Conservation (phyloP, 257 asterid genomes). For the Nicotiana paniculata region DNA sequence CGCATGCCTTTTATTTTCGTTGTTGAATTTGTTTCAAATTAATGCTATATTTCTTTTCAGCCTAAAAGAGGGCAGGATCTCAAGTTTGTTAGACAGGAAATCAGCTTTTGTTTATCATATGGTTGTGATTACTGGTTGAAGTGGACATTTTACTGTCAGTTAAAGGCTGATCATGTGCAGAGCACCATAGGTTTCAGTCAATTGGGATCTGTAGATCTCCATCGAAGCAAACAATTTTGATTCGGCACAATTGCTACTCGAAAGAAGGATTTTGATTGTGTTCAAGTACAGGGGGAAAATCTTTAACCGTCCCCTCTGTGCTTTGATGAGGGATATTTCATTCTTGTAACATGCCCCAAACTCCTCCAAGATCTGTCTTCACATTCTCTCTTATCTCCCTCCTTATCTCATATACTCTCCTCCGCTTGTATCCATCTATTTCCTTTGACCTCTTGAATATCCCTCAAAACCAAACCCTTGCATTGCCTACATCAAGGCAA, state of each 20-base stretch:
- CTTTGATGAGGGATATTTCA: conserved; percentile 14
- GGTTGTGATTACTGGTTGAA: neutral
- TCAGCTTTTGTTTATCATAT: neutral
- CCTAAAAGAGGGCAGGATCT: neutral
- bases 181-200: neutral
- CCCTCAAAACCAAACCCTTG: neutral
- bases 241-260: neutral
- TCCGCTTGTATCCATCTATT: conserved; percentile 9
- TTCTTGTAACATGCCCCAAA: conserved; percentile 10
- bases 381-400: conserved; percentile 9
- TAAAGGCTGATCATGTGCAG: neutral
- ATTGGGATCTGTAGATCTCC: neutral
- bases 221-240: neutral
- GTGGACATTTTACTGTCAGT: neutral
- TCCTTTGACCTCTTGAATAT: neutral
- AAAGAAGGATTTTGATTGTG: conserved; percentile 4
- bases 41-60: neutral
- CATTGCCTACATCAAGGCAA: neutral
- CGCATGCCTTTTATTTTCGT: neutral
- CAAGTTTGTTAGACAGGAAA: neutral
- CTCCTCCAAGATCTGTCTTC: conserved; percentile 8
- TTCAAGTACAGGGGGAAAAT: neutral
- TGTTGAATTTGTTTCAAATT: neutral
- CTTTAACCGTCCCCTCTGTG: neutral
- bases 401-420: conserved; percentile 8